These are phyloP conservation scores for Nymphaea thermarum DNA, from an alignment of 164 flowering plant genomes.

Conservation along the genomic window DNA sequence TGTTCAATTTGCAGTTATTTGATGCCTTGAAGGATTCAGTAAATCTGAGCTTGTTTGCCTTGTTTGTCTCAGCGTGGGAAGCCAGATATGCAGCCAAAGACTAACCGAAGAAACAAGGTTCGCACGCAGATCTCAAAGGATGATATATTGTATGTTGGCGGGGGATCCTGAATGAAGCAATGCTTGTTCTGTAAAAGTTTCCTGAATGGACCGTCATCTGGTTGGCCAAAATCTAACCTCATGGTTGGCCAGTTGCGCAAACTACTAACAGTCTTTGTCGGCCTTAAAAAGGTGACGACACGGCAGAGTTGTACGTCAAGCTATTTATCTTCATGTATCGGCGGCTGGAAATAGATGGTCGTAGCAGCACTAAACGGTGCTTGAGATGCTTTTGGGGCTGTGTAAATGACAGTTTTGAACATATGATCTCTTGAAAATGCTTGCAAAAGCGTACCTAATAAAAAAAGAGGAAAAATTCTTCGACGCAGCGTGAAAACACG, in stretches of 20 bases:
- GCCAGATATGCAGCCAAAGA: conserved; percentile 32
- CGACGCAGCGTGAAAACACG: too few relatives aligned
- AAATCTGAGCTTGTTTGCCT: too few relatives aligned
- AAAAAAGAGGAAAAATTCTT: too few relatives aligned
- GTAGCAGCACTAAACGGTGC: neutral
- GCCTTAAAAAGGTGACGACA: neutral
- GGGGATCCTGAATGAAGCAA: neutral
- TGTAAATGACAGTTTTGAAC: neutral
- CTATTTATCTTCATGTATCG: too few relatives aligned
- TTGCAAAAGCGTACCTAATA: neutral
- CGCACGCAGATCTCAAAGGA: conserved; percentile 55
- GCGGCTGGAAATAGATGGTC: neutral
- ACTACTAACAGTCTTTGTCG: neutral
- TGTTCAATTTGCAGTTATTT: too few relatives aligned
- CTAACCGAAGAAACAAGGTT: conserved; percentile 35
- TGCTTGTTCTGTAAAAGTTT: neutral
- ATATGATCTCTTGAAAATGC: neutral
- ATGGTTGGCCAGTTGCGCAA: neutral
- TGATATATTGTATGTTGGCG: conserved; percentile 39
- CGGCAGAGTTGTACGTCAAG: neutral
- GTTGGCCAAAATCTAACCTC: neutral
- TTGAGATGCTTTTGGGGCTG: neutral
- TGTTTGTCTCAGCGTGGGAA: conserved; percentile 50
- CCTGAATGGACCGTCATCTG: neutral
- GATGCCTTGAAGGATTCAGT: neutral